Base-by-base conservation (phyloP, 2,329 filamentous ascomycete species). In the Stagonosporopsis cucurbitacearum region DNA sequence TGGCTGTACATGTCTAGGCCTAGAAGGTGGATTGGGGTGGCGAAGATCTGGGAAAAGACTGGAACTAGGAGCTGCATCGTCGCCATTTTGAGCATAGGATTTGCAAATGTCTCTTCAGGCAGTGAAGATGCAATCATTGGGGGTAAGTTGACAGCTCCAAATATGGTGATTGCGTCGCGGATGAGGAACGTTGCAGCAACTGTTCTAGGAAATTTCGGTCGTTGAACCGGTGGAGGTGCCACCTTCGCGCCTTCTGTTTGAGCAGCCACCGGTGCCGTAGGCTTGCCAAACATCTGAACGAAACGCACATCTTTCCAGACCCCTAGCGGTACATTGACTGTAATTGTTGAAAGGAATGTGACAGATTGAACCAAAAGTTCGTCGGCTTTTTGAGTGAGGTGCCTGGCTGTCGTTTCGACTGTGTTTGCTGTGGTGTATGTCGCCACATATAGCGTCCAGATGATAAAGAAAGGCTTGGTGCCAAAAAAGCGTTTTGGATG, bases 251-350 rank as follows among this genome's bases (percentile, higher is more conserved):
- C 52, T 23, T 50, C 41, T 26, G 35, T 36, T 19, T 46, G 52
- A 8, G 41, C 41, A 23, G 26, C 40, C 6, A 32, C 50, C 37
- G 46, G 49, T 17, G 45, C 41, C 23, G 50, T 48, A 4, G 41
- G 41, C 20, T 53, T 51, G 23, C 66, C 67, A 41, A 65, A 72
- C 32, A 65, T 49, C 43, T 67, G 68, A 8, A 71, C 68, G 40
- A 72, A 72, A 23, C 60, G 60, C 32, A 73, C 57, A 44, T 73
- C 68, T 53, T 72, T 70, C 63, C 63, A 67, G 8, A 71, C 61
- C 13, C 66, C 65, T 6, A 69, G 44, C 1, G 69, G 68, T 9
- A 71, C 63, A 39, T 72, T 71, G 28, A 71, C 57, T 5, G 64
- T 23, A 22, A 67, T 66, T 5, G 68, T 71, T 17, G 67, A 65